Conservation (phyloP, 306 rosid species). For the Cicer yamashitae region DNA sequence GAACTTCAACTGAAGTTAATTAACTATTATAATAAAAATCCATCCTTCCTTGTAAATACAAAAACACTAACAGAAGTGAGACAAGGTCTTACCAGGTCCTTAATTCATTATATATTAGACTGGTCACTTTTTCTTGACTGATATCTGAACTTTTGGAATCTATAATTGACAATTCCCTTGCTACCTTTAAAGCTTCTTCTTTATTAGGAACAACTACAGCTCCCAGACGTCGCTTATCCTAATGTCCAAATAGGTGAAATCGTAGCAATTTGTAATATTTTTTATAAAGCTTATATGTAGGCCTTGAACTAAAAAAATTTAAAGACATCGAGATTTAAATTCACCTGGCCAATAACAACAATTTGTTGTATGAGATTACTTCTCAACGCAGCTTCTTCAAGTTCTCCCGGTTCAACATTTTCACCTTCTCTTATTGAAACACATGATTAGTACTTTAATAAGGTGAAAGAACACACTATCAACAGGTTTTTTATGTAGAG, state of each 20-base stretch:
- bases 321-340: slow-evolving; percentile 11
- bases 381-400: slow-evolving; percentile 93
- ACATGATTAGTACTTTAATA: slow-evolving; percentile 31
- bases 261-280: background rate
- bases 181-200: slow-evolving; percentile 71
- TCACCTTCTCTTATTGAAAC: slow-evolving; percentile 67
- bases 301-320: slow-evolving; percentile 7
- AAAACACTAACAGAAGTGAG: background rate
- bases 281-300: slow-evolving; percentile 15
- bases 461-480: background rate
- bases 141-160: slow-evolving; percentile 64
- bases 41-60: background rate
- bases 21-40: slow-evolving; percentile 9
- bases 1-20: slow-evolving; percentile 22
- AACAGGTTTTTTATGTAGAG: slow-evolving; percentile 6
- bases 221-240: slow-evolving; percentile 95
- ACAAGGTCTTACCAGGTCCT: slow-evolving; percentile 61
- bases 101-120: slow-evolving; percentile 66
- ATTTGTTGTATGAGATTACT: slow-evolving; percentile 86
- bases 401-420: slow-evolving; percentile 85
- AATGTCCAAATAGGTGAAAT: slow-evolving; percentile 27
- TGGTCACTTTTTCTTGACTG: slow-evolving; percentile 58
- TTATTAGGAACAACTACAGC: slow-evolving; percentile 91
- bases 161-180: slow-evolving; percentile 56
- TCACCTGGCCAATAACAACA: slow-evolving; percentile 92